Evolutionary conservation across 805 yeast genomes (phyloP).

Genomic region (Ogataea minuta): DNA sequence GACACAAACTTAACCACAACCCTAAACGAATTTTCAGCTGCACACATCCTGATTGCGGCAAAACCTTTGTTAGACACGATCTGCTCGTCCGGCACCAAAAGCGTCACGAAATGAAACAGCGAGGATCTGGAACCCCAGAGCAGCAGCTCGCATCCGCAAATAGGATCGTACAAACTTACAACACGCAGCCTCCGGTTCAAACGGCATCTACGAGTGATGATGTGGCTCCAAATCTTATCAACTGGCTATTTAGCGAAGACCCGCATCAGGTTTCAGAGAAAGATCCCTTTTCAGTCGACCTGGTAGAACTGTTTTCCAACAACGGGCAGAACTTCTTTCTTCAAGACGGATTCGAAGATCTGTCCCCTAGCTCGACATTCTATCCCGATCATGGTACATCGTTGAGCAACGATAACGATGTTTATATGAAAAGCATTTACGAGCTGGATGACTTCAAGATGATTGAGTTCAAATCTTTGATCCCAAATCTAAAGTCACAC

Average conservation of each 20-base stretch:
- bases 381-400: not conserved
- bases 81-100: conserved; percentile 45
- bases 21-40: conserved; percentile 56
- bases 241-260: conserved; percentile 31
- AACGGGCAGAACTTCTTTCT: conserved; percentile 31
- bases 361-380: conserved; percentile 22
- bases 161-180: conserved; percentile 26
- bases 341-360: conserved; percentile 30
- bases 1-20: conserved; percentile 63
- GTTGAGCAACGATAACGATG: not conserved
- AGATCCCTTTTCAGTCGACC: conserved; percentile 20
- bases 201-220: not conserved
- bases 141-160: conserved; percentile 21
- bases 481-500: conserved; percentile 29
- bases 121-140: not conserved
- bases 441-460: conserved; percentile 20
- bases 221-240: conserved; percentile 23
- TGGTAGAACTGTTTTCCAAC: conserved; percentile 27
- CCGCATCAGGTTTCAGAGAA: not conserved
- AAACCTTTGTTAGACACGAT: conserved; percentile 64
- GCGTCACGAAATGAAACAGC: conserved; percentile 36
- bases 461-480: conserved; percentile 23
- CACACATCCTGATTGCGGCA: conserved; percentile 44
- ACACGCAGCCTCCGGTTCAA: conserved; percentile 6
- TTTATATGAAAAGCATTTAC: conserved; percentile 12